Evolutionary conservation across 305 asterid species (phyloP).

Genomic region (Salvia sclarea): DNA sequence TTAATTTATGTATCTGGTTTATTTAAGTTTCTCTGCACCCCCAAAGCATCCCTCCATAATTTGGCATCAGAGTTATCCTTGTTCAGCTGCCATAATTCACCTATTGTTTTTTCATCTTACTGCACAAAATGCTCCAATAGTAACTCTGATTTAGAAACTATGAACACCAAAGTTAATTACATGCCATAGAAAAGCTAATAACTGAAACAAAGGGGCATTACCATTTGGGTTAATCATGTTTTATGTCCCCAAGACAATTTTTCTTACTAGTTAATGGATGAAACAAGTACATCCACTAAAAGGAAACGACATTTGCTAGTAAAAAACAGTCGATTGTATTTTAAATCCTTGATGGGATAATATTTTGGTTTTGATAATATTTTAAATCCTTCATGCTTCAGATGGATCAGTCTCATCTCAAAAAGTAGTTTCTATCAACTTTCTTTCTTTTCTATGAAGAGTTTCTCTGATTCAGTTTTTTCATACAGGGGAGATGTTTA

Average conservation of each 20-base stretch:
- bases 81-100: not conserved
- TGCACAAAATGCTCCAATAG: not conserved
- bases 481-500: slow-evolving; percentile 87
- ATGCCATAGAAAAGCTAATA: not conserved
- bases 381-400: slow-evolving; percentile 1
- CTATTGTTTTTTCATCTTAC: slow-evolving; percentile 4
- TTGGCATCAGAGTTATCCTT: slow-evolving; percentile 9
- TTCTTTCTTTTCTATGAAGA: not conserved
- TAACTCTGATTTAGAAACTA: not conserved
- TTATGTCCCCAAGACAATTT: not conserved
- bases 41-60: not conserved
- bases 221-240: not conserved
- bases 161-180: not conserved
- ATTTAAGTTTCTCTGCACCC: not conserved
- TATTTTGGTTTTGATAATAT: not conserved
- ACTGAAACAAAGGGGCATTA: not conserved
- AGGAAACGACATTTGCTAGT: not conserved
- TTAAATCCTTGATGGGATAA: not conserved
- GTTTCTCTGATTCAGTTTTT: slow-evolving; percentile 30
- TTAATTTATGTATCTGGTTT: slow-evolving; percentile 19
- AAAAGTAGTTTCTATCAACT: not conserved
- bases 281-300: not conserved
- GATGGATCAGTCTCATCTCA: slow-evolving; percentile 5
- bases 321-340: not conserved
- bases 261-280: not conserved